Percentiles rank a stretch among this genome's conserved stretches.
phyloP scores from a whole-genome alignment of 2,329 filamentous ascomycete species.

The Sporothrix inflata region DNA sequence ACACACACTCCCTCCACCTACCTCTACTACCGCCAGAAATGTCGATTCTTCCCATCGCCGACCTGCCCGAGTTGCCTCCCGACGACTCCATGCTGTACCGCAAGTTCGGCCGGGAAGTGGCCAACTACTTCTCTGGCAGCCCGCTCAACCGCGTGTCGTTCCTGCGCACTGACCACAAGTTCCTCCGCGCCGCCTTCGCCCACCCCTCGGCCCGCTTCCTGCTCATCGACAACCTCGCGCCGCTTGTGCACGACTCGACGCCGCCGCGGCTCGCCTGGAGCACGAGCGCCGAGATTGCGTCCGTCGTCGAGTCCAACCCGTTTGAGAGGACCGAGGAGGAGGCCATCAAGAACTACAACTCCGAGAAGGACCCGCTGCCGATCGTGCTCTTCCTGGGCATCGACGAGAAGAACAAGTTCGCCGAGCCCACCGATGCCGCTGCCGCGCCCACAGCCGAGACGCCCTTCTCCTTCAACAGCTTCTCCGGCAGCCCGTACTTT shows the following conservation, averaged over 20 bases:
- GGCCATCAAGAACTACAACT: conserved; percentile 73
- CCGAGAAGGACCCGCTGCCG: conserved; percentile 61
- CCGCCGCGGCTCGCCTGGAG: conserved; percentile 65
- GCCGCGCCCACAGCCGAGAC: conserved; percentile 37
- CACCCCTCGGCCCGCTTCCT: conserved; percentile 73
- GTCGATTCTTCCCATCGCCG: conserved; percentile 30
- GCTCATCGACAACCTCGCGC: conserved; percentile 76
- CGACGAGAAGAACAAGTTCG: conserved; percentile 59
- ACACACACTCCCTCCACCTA: neutral
- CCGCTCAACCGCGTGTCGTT: conserved; percentile 81
- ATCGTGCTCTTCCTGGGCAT: conserved; percentile 84
- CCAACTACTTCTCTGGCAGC: conserved; percentile 82
- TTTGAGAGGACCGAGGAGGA: conserved; percentile 75
- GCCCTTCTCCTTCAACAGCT: conserved; percentile 67
- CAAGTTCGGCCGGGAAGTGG: conserved; percentile 77
- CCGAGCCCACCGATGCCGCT: conserved; percentile 36
- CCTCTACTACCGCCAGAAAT: neutral
- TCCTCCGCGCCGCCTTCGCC: conserved; percentile 68
- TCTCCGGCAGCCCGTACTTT: conserved; percentile 82
- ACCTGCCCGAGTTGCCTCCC: conserved; percentile 51
- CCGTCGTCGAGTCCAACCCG: conserved; percentile 71
- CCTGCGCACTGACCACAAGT: conserved; percentile 70
- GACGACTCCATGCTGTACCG: conserved; percentile 70
- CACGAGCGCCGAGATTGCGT: conserved; percentile 67
- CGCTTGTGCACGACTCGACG: conserved; percentile 59